phyloP scores from a whole-genome alignment of 306 rosid genomes.

The Spatholobus suberectus region DNA sequence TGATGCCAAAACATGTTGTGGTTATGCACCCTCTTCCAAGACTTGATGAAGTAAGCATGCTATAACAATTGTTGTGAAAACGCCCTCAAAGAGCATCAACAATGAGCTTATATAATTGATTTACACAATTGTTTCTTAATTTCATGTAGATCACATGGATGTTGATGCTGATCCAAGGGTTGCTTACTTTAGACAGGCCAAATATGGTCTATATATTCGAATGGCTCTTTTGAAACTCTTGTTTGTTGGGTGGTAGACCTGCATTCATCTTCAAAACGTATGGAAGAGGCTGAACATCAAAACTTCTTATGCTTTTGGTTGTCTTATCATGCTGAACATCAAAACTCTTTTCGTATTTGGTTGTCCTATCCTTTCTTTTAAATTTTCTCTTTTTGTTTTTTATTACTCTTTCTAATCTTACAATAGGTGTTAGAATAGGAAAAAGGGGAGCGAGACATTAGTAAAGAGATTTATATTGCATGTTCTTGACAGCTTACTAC shows the following conservation, averaged over 20 bases:
- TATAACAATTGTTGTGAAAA: background rate
- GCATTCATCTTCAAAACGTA: constrained; percentile 40
- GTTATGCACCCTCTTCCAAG: constrained; percentile 96
- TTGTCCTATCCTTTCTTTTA: too few species aligned
- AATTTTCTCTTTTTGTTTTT: too few species aligned
- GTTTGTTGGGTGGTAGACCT: constrained; percentile 74
- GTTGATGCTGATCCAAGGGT: constrained; percentile 82
- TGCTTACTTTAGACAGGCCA: constrained; percentile 87
- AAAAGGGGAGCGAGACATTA: too few species aligned
- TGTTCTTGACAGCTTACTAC: constrained; percentile 14
- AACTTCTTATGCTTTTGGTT: constrained; percentile 22
- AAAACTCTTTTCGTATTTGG: background rate
- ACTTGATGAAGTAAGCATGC: constrained; percentile 75
- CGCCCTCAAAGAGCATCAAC: background rate
- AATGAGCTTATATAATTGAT: background rate
- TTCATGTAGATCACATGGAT: constrained; percentile 73
- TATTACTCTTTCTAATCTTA: too few species aligned
- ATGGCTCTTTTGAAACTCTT: constrained; percentile 89
- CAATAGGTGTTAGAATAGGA: too few species aligned
- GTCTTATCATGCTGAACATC: constrained; percentile 24
- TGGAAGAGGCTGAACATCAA: constrained; percentile 35
- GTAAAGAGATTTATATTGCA: background rate
- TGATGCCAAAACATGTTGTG: constrained; percentile 75
- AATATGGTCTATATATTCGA: constrained; percentile 83
- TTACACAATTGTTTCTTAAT: constrained; percentile 6